Evolutionary conservation across 768 basidiomycete genomes (phyloP).

Genomic region (Podaxis sp.): DNA sequence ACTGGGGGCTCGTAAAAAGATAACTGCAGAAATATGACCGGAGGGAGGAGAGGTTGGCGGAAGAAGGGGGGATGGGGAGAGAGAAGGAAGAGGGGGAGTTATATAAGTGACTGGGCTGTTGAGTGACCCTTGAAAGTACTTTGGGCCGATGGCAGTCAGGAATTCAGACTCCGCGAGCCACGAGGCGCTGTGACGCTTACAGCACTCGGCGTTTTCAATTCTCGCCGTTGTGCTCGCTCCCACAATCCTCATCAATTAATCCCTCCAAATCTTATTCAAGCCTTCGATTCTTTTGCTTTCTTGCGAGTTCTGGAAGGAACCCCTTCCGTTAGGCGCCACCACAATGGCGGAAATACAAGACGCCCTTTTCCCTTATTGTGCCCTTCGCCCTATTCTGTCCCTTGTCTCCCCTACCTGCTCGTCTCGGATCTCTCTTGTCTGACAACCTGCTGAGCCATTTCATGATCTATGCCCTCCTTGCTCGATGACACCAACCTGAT

Average conservation of each 20-base stretch:
- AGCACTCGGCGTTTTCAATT: slow-evolving; percentile 13
- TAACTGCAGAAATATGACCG: slow-evolving; percentile 17
- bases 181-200: slow-evolving; percentile 23
- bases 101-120: slow-evolving; percentile 14
- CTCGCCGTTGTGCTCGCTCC: slow-evolving; percentile 13
- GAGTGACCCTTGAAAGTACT: slow-evolving; percentile 12
- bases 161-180: slow-evolving; percentile 20
- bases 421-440: background rate
- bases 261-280: slow-evolving; percentile 9
- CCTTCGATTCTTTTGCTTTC: background rate
- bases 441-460: background rate
- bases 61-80: slow-evolving; percentile 28
- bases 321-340: slow-evolving; percentile 12
- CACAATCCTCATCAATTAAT: slow-evolving; percentile 15
- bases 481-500: background rate
- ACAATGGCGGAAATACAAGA: slow-evolving; percentile 19
- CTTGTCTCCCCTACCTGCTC: slow-evolving; percentile 1
- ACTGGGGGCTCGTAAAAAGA: slow-evolving; percentile 28
- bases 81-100: slow-evolving; percentile 19
- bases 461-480: background rate
- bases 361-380: background rate
- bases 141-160: slow-evolving; percentile 12
- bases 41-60: slow-evolving; percentile 34
- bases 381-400: slow-evolving; percentile 5
- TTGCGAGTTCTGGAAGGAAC: background rate